phyloP scores from a whole-genome alignment of 805 yeast species.

The Yarrowia divulgata region DNA sequence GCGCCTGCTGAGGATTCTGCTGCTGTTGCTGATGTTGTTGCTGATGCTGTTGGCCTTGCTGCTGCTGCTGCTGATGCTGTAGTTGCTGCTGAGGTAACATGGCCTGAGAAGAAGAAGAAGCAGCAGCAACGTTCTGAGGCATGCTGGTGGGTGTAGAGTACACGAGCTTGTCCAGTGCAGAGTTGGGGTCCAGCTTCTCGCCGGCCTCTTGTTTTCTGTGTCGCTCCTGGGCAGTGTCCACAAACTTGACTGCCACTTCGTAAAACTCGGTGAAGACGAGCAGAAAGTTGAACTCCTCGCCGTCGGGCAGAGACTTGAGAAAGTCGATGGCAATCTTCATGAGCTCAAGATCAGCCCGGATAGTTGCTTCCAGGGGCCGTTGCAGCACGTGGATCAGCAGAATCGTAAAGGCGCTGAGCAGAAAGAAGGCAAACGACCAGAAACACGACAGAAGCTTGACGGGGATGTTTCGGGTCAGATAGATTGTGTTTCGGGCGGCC shows the following conservation, averaged over 20 bases:
- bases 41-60: background rate
- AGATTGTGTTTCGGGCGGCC: slow-evolving; percentile 43
- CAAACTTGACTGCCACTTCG: slow-evolving; percentile 36
- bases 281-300: slow-evolving; percentile 28
- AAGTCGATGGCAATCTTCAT: slow-evolving; percentile 36
- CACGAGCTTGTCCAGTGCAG: background rate
- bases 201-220: slow-evolving; percentile 25
- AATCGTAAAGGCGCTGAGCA: slow-evolving; percentile 20
- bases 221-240: slow-evolving; percentile 11
- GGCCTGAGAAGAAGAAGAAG: background rate
- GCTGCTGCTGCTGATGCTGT: background rate
- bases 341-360: slow-evolving; percentile 28
- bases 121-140: background rate
- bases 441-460: slow-evolving; percentile 22
- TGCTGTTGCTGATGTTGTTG: background rate
- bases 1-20: background rate
- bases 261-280: slow-evolving; percentile 25
- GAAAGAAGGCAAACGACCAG: slow-evolving; percentile 36
- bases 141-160: slow-evolving; percentile 8
- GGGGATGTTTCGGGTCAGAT: slow-evolving; percentile 40
- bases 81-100: background rate
- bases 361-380: slow-evolving; percentile 30
- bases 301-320: slow-evolving; percentile 25
- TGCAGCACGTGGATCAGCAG: slow-evolving; percentile 36
- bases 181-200: background rate